These are phyloP conservation scores for Oxalis stricta DNA, from an alignment of 441 rosid species.

Conservation along the genomic window DNA sequence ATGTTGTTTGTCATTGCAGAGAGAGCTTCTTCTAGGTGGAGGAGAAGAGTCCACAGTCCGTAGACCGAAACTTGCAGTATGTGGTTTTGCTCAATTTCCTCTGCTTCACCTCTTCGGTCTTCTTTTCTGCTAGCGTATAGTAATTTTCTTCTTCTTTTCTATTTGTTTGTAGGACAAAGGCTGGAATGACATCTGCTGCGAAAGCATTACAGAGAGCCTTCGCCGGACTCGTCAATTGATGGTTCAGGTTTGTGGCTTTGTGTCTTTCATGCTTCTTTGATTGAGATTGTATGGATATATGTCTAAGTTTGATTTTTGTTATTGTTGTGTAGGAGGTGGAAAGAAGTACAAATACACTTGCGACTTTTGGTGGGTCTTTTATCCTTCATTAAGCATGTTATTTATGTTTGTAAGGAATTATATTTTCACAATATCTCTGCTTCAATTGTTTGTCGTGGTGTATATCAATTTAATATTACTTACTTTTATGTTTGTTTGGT, in stretches of 20 bases:
- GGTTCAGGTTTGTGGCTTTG: constrained; percentile 56
- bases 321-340: constrained; percentile 56
- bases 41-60: constrained; percentile 89
- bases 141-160: background rate
- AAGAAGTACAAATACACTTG: constrained; percentile 58
- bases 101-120: too few species aligned
- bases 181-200: constrained; percentile 94
- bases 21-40: constrained; percentile 88
- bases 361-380: constrained; percentile 56
- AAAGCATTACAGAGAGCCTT: constrained; percentile 92
- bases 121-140: too few species aligned
- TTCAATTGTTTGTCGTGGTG: too few species aligned
- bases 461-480: too few species aligned
- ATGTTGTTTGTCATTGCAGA: constrained; percentile 23
- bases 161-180: constrained; percentile 50
- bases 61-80: constrained; percentile 81
- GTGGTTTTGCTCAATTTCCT: too few species aligned
- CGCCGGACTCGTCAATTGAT: constrained; percentile 80
- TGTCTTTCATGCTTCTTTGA: background rate
- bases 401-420: background rate
- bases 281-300: background rate
- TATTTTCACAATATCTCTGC: too few species aligned
- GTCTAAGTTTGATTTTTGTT: background rate
- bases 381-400: background rate
- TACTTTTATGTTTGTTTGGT: too few species aligned